Base-by-base conservation (phyloP, 2,329 filamentous ascomycete species). In the Alternaria metachromatica region DNA sequence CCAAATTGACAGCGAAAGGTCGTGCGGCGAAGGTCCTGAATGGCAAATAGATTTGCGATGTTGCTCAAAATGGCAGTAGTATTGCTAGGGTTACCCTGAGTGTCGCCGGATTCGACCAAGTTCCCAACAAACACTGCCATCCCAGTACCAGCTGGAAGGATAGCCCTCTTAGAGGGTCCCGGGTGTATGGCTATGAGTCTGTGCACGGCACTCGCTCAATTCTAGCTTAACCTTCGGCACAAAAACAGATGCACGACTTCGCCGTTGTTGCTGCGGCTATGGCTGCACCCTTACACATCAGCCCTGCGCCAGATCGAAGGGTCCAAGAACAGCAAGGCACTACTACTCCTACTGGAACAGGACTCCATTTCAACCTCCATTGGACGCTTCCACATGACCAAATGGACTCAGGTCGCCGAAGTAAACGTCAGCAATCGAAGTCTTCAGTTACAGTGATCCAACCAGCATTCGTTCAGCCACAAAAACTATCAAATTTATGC, bases 181-280 rank as follows among this genome's bases (percentile, higher is more conserved):
- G 8, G 6, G 3, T 48, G 10, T 30, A 6, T 13, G 20, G 28
- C 18, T 41, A n/a, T 21, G 28, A 1, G 28, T 28, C 37, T 44
- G 37, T 28, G 37, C 51, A 44, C 21, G 12, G 11, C 9, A n/a
- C 15, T 25, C 8, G 21, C 15, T 44, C 53, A 44, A n/a, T 8
- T 15, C n/a, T 55, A 44, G 18, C 20, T 48, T 21, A 21, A 25
- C 5, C 1, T 41, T 53, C 28, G 30, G 30, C 21, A n/a, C 13
- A 37, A 28, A 25, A 37, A 21, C 20, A 13, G 30, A 18, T 53
- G 20, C 28, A 12, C 49, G 21, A 21, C 53, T 55, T 44, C 15
- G 53, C 37, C 53, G 43, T 55, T 55, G 53, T 55, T 55, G 33
- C 37, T 55, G 33, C 53, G 53, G 53, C 33, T 28, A 53, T 53